These are phyloP conservation scores for Cyclostephanos invisitatus DNA, from an alignment of 108 stramenopile species.

Conservation along the genomic window DNA sequence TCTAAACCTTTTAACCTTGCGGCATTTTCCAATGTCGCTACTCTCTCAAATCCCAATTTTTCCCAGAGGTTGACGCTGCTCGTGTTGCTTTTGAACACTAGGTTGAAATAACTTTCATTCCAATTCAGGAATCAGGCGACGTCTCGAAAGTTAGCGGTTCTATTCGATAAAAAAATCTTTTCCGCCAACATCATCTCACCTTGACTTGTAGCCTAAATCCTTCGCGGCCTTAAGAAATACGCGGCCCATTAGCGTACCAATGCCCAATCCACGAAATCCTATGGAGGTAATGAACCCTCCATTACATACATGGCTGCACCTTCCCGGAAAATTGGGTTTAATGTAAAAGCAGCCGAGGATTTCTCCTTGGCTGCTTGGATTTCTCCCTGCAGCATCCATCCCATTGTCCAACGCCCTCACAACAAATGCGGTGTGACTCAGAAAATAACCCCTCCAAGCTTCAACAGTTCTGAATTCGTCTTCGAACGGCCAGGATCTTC, in stretches of 20 bases:
- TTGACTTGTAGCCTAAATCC: constrained; percentile 57
- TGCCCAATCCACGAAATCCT: constrained; percentile 49
- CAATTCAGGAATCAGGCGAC: neutral
- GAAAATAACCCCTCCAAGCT: constrained; percentile 52
- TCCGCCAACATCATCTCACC: neutral
- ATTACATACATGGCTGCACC: constrained; percentile 61
- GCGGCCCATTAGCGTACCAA: constrained; percentile 56
- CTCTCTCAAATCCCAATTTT: constrained; percentile 58
- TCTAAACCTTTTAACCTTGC: constrained; percentile 58
- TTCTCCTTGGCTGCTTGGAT: constrained; percentile 36
- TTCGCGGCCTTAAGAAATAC: constrained; percentile 53
- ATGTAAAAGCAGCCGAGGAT: constrained; percentile 63
- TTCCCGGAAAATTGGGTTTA: constrained; percentile 68
- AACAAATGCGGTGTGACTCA: constrained; percentile 59
- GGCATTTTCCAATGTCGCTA: constrained; percentile 57
- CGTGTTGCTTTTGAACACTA: constrained; percentile 60
- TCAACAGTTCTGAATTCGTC: constrained; percentile 49
- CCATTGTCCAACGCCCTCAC: constrained; percentile 51
- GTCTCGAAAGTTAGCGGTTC: neutral
- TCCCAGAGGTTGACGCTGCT: constrained; percentile 57
- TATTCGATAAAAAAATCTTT: neutral
- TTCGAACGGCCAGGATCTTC: constrained; percentile 59
- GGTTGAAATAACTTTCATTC: constrained; percentile 50
- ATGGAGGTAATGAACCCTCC: constrained; percentile 62
- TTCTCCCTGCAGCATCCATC: constrained; percentile 30